Conservation (phyloP, 2,329 filamentous ascomycete genomes). For the Hypoxylon sp. region DNA sequence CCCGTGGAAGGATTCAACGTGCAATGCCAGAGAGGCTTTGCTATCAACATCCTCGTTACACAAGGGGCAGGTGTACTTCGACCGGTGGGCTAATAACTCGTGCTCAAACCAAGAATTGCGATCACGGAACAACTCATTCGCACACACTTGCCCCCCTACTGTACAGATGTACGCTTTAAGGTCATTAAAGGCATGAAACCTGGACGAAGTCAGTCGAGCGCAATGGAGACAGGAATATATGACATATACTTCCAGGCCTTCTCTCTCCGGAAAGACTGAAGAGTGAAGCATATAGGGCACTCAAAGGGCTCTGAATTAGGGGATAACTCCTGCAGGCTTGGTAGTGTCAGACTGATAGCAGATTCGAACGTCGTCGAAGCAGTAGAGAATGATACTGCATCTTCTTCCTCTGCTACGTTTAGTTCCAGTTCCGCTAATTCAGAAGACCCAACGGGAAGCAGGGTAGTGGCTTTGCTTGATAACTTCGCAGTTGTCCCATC, state of each 20-base stretch:
- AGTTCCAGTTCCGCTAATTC: not conserved
- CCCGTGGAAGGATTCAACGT: slow-evolving; percentile 2
- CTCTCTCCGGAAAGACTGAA: slow-evolving; percentile 6
- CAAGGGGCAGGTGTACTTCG: slow-evolving; percentile 5
- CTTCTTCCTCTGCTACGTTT: slow-evolving; percentile 2
- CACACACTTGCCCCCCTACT: not conserved
- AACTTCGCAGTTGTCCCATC: not conserved
- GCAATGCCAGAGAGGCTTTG: not conserved
- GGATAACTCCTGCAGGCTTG: slow-evolving; percentile 3
- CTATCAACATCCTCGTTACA: not conserved
- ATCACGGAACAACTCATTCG: slow-evolving; percentile 6
- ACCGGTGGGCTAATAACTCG: slow-evolving; percentile 16
- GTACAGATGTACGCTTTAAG: slow-evolving; percentile 21
- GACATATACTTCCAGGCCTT: slow-evolving; percentile 19
- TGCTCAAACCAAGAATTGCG: slow-evolving; percentile 18
- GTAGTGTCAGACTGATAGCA: not conserved
- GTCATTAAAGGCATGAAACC: slow-evolving; percentile 9
- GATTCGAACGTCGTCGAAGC: slow-evolving; percentile 9
- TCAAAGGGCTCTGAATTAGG: slow-evolving; percentile 9
- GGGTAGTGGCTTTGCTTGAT: slow-evolving; percentile 9
- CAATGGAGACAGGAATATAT: not conserved
- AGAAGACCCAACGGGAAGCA: not conserved
- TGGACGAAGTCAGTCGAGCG: not conserved
- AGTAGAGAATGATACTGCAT: not conserved
- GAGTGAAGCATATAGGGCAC: slow-evolving; percentile 15